Percentiles rank a stretch among this genome's conserved stretches.
phyloP scores from a whole-genome alignment of 345 rosid genomes.

The Bretschneidera sinensis region DNA sequence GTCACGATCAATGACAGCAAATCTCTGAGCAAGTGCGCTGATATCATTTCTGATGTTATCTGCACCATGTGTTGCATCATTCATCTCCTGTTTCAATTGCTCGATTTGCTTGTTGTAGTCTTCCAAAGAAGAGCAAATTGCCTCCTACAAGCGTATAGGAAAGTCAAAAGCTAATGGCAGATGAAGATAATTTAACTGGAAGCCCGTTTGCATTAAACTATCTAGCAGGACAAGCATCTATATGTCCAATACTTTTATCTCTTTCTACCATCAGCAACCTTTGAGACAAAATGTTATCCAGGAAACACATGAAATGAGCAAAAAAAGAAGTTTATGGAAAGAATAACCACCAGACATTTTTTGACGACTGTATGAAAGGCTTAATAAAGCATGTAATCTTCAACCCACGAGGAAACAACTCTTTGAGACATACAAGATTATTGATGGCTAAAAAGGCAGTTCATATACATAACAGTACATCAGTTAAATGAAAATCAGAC shows the following conservation, averaged over 20 bases:
- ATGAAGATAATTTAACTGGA: neutral
- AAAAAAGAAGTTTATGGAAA: too few relatives aligned
- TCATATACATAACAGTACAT: too few relatives aligned
- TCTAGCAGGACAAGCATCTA: too few relatives aligned
- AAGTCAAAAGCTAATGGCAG: neutral
- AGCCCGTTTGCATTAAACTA: too few relatives aligned
- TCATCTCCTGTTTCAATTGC: slow-evolving; percentile 90
- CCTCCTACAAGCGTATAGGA: slow-evolving; percentile 57
- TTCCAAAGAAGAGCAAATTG: slow-evolving; percentile 93
- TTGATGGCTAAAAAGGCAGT: too few relatives aligned
- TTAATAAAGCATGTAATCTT: neutral
- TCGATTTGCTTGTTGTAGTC: slow-evolving; percentile 98
- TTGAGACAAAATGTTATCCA: neutral
- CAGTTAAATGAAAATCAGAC: too few relatives aligned
- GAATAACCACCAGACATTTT: neutral
- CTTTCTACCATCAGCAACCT: too few relatives aligned
- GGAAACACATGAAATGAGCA: neutral
- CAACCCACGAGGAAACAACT: neutral
- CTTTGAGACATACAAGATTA: neutral
- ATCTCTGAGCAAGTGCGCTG: slow-evolving; percentile 95
- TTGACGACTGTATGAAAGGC: neutral
- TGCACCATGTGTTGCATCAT: slow-evolving; percentile 99
- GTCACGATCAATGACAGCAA: slow-evolving; percentile 77
- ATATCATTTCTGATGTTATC: slow-evolving; percentile 98
- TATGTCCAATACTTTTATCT: too few relatives aligned